These are phyloP conservation scores for Ilyonectria sp. DNA, from an alignment of 2,329 filamentous ascomycete species.

Conservation along the genomic window DNA sequence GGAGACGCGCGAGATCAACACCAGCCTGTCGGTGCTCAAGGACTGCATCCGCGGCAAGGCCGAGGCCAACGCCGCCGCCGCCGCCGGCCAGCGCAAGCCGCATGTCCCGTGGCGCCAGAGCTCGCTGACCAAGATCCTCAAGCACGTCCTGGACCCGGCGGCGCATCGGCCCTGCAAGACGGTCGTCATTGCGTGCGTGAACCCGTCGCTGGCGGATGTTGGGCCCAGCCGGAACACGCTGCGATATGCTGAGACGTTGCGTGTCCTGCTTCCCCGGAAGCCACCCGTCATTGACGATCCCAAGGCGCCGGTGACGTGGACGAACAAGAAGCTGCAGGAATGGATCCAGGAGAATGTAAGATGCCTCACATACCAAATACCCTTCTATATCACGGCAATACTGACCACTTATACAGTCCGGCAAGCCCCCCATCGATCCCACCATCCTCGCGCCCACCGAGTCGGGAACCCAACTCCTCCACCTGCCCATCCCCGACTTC, in stretches of 20 bases:
- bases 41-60: conserved; percentile 66
- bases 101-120: conserved; percentile 64
- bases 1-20: conserved; percentile 64
- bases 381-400: not conserved
- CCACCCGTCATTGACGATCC: conserved; percentile 45
- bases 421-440: conserved; percentile 53
- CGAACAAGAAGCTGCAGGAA: conserved; percentile 53
- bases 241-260: conserved; percentile 64
- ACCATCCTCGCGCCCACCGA: conserved; percentile 57
- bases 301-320: conserved; percentile 56
- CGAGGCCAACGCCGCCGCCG: conserved; percentile 48
- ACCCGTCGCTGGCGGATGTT: conserved; percentile 61
- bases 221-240: conserved; percentile 64
- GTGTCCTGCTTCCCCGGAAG: conserved; percentile 54
- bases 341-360: conserved; percentile 61
- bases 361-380: not conserved
- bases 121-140: conserved; percentile 63
- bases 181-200: conserved; percentile 63
- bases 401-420: conserved; percentile 52
- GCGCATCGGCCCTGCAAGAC: conserved; percentile 58
- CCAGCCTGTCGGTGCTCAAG: conserved; percentile 64
- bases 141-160: conserved; percentile 64
- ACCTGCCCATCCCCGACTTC: conserved; percentile 58
- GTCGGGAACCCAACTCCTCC: conserved; percentile 59
- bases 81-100: conserved; percentile 48